These are phyloP conservation scores for Candida ficus DNA, from an alignment of 805 yeast species.

Conservation along the genomic window DNA sequence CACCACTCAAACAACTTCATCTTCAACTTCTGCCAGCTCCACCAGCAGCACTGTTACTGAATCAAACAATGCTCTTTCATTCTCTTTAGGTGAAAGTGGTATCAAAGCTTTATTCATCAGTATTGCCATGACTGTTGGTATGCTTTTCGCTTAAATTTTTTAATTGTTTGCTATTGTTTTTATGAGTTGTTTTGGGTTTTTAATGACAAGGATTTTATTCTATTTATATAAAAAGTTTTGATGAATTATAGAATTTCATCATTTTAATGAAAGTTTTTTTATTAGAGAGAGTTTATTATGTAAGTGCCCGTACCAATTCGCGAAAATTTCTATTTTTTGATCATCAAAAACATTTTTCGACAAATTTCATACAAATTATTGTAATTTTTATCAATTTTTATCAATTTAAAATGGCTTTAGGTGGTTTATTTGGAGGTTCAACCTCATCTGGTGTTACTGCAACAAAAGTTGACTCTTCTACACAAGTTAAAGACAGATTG, in stretches of 20 bases:
- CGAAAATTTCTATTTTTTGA: background rate
- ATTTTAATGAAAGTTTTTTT: too few relatives aligned
- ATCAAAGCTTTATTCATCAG: conserved; percentile 9
- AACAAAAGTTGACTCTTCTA: conserved; percentile 23
- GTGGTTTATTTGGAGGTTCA: conserved; percentile 26
- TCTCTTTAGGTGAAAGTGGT: conserved; percentile 7
- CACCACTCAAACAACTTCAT: conserved; percentile 6
- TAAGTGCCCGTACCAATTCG: background rate
- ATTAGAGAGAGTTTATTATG: too few relatives aligned
- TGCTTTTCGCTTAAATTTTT: conserved; percentile 2
- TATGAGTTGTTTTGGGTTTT: background rate
- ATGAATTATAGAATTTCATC: background rate
- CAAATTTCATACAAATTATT: too few relatives aligned
- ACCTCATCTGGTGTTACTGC: conserved; percentile 21
- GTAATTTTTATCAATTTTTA: background rate
- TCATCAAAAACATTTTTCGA: background rate
- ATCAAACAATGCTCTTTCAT: conserved; percentile 9
- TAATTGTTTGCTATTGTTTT: background rate
- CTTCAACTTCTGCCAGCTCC: conserved; percentile 12
- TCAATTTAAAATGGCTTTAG: conserved; percentile 20
- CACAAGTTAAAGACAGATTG: conserved; percentile 53
- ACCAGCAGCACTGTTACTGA: conserved; percentile 2
- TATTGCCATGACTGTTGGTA: conserved; percentile 4
- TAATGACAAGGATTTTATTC: background rate
- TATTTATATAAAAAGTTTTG: background rate